Base-by-base conservation (phyloP, 352 stramenopile species). In the Phytophthora pseudosyringae region DNA sequence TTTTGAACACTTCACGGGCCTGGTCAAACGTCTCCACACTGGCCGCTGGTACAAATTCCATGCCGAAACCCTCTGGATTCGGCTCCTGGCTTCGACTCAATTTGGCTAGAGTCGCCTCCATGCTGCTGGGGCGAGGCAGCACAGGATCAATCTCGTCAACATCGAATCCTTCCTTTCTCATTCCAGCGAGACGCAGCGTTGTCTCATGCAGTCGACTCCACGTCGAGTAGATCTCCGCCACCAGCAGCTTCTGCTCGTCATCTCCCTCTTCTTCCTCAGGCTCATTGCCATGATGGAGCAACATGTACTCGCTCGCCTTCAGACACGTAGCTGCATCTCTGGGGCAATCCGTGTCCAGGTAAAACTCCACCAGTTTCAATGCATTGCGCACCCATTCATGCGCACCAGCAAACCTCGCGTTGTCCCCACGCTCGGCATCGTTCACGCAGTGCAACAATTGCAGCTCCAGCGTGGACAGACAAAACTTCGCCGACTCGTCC, bases 1-100 rank as follows among this genome's bases (percentile, higher is more conserved):
- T 72, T 55, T 88, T 90, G 71, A 93, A 93, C 10, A 90, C 71
- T 11, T 78, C 57, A 1, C 82, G 82, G 2, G 82, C 84, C 33
- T 72, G 48, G 0, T 89, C 79, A 46, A 82, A 93, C 12, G 44
- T 77, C 29, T 61, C 54, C 16, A 91, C 67, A 9, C 36, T 32
- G 15, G 61, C 31, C 3, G 58, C 25, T 0, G 69, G 5, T 2
- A 75, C 62, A 43, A 73, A 84, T 3, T 50, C 47, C 69, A 84
- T 88, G 4, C 43, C 66, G 3, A 67, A 64, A 15, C 46, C 7
- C 18, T 49, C 26, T 43, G 10, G 5, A 4, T 39, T 46, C 16
- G 12, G 4, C n/a, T 9, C 18, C 18, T 47, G 18, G 21, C 7
- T 25, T 60, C 43, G 18, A 9, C 13, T 49, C 16, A 76, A 36